Conservation (phyloP, 192 early-diverging fungal species). For the Rhizophagus clarus region DNA sequence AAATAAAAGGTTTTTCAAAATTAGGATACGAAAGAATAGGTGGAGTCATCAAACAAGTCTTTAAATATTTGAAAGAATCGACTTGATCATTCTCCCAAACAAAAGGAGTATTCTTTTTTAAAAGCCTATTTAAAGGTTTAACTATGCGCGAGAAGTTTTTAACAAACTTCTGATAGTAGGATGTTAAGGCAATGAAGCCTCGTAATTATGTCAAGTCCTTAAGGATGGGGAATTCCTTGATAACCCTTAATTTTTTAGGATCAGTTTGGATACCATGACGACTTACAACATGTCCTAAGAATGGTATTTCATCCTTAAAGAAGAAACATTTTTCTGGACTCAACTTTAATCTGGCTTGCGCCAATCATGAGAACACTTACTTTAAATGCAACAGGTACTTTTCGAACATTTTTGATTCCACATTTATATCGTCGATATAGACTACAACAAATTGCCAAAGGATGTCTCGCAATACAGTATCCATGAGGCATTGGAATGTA, state of each 20-base stretch:
- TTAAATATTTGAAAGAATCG: neutral
- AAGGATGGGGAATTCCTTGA: neutral
- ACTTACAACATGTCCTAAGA: neutral
- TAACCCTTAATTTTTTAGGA: neutral
- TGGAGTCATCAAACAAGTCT: neutral
- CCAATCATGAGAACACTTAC: neutral
- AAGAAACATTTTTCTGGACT: neutral
- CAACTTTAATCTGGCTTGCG: neutral
- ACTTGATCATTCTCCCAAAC: neutral
- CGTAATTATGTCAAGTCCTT: neutral
- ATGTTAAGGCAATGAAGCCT: neutral
- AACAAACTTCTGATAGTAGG: neutral
- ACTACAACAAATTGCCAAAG: conserved; percentile 29
- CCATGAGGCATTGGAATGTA: conserved; percentile 34
- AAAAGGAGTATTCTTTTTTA: neutral
- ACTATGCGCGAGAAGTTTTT: neutral
- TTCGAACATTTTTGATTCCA: conserved; percentile 34
- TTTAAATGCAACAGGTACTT: conserved; percentile 27
- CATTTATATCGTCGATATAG: conserved; percentile 40
- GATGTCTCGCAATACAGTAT: neutral
- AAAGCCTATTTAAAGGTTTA: neutral
- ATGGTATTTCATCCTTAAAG: neutral
- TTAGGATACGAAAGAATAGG: neutral
- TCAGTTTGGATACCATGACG: neutral
- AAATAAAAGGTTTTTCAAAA: neutral